Percentiles rank a stretch among this genome's conserved stretches.
These are phyloP conservation scores for Helianthus tuberosus DNA, from an alignment of 129 eudicot species.

Conservation along the genomic window DNA sequence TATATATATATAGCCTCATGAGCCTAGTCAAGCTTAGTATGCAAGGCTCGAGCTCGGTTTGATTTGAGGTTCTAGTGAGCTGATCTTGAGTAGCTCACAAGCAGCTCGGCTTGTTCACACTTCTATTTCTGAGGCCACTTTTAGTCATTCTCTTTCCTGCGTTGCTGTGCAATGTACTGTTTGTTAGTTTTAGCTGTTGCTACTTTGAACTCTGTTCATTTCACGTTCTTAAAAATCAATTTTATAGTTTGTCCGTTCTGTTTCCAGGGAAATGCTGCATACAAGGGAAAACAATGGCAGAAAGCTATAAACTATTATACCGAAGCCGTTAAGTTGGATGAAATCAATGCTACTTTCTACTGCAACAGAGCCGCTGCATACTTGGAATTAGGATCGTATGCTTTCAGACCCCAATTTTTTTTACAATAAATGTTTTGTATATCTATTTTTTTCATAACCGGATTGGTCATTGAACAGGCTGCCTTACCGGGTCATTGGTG, in stretches of 20 bases:
- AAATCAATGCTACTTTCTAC: constrained; percentile 64
- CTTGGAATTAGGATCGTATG: constrained; percentile 80
- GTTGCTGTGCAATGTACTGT: too few species aligned
- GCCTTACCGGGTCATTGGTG: too few species aligned
- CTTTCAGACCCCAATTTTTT: neutral
- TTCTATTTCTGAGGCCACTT: too few species aligned
- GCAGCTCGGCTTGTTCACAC: too few species aligned
- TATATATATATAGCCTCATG: too few species aligned
- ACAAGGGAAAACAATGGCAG: constrained; percentile 72
- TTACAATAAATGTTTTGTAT: neutral
- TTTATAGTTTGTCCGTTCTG: neutral
- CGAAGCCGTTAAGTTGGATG: constrained; percentile 85
- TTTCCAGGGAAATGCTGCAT: constrained; percentile 89
- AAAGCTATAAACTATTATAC: constrained; percentile 75
- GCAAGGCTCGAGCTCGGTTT: too few species aligned
- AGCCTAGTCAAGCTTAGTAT: too few species aligned
- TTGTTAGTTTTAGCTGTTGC: constrained; percentile 5
- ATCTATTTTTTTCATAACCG: too few species aligned
- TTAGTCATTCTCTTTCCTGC: too few species aligned
- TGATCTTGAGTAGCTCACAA: neutral
- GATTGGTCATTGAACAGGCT: too few species aligned
- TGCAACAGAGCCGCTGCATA: constrained; percentile 91
- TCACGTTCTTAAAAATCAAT: neutral
- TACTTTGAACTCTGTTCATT: neutral
- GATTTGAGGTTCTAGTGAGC: neutral